A percentile compares a stretch with the other conserved stretches of the same genome.
These are phyloP conservation scores for Solanum hybrid DNA, from an alignment of 305 asterid species.

Conservation along the genomic window DNA sequence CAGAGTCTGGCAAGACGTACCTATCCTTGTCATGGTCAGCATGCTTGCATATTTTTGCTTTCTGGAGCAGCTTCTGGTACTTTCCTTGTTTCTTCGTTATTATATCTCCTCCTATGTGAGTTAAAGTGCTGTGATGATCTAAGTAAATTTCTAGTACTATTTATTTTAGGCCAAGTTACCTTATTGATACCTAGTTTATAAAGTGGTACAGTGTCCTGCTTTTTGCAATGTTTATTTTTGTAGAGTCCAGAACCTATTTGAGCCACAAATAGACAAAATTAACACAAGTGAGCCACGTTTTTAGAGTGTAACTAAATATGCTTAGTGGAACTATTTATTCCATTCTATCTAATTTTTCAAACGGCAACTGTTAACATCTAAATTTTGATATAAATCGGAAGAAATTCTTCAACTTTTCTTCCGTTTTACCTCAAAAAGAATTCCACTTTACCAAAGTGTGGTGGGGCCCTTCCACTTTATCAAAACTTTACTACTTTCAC, in stretches of 20 bases:
- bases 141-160: neutral
- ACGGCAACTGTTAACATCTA: neutral
- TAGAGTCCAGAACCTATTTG: neutral
- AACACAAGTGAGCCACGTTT: neutral
- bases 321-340: neutral
- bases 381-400: neutral
- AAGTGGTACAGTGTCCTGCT: neutral
- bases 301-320: neutral
- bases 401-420: neutral
- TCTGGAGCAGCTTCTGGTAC: conserved; percentile 97
- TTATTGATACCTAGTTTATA: neutral
- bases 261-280: neutral
- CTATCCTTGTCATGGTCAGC: conserved; percentile 96
- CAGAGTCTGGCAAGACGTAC: conserved; percentile 95
- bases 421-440: neutral
- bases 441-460: neutral
- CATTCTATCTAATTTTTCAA: neutral
- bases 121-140: neutral
- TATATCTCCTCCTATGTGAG: neutral
- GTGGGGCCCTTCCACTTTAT: neutral
- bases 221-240: neutral
- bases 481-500: neutral
- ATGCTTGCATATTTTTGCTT: conserved; percentile 95
- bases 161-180: neutral
- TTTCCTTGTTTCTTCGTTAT: conserved; percentile 7